phyloP scores from a whole-genome alignment of 1,284 basidiomycete genomes.

The Pyrrhoderma noxium region DNA sequence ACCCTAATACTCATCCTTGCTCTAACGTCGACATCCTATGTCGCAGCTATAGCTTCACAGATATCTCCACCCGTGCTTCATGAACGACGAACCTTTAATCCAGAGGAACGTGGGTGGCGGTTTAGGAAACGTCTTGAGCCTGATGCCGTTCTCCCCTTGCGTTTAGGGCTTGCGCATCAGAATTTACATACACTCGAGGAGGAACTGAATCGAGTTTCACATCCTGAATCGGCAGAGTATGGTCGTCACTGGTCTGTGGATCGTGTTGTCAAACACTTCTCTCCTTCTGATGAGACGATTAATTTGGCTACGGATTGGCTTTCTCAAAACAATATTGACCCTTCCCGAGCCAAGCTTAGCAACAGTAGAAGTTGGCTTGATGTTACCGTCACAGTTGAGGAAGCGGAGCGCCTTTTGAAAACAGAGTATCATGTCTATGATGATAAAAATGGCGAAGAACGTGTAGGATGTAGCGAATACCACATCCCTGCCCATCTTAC shows the following conservation, averaged over 20 bases:
- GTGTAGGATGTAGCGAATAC: constrained; percentile 30
- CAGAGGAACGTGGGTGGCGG: constrained; percentile 13
- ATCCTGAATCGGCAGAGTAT: constrained; percentile 31
- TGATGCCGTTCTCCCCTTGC: constrained; percentile 20
- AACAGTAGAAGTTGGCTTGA: constrained; percentile 37
- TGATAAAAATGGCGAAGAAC: constrained; percentile 33
- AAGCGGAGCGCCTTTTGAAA: constrained; percentile 34
- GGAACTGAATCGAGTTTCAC: constrained; percentile 30
- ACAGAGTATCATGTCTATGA: constrained; percentile 34
- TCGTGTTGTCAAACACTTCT: constrained; percentile 32
- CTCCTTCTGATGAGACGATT: constrained; percentile 32
- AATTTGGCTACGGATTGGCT: constrained; percentile 35
- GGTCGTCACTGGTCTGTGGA: constrained; percentile 32
- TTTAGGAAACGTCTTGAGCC: constrained; percentile 14
- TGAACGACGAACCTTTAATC: constrained; percentile 12
- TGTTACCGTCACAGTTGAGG: constrained; percentile 31
- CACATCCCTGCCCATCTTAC: constrained; percentile 33
- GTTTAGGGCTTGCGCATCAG: constrained; percentile 31
- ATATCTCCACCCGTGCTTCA: constrained; percentile 13
- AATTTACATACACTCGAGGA: constrained; percentile 33
- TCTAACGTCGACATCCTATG: too few relatives aligned
- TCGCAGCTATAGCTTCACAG: too few relatives aligned
- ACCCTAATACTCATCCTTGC: too few relatives aligned
- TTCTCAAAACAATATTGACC: constrained; percentile 27
- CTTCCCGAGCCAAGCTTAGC: constrained; percentile 27